Conservation (phyloP, 2,329 filamentous ascomycete genomes). For the Arachnomyces sp. region DNA sequence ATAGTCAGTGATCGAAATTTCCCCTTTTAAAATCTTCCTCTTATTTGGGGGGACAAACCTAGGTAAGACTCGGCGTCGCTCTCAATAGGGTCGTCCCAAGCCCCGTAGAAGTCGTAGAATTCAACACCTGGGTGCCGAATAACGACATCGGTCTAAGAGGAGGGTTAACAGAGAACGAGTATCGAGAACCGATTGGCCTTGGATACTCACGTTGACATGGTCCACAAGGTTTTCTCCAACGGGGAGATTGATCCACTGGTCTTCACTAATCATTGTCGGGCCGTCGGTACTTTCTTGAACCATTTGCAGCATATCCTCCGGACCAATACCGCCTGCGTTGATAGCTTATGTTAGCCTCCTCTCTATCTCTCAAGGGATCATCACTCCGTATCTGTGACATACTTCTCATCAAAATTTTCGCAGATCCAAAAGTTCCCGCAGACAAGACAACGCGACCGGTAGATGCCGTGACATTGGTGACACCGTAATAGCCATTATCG, state of each 20-base stretch:
- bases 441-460: slow-evolving; percentile 59
- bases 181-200: background rate
- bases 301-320: slow-evolving; percentile 40
- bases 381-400: background rate
- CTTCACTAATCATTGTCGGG: slow-evolving; percentile 34
- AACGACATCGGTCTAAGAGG: slow-evolving; percentile 48
- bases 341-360: background rate
- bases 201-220: slow-evolving; percentile 31
- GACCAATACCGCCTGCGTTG: slow-evolving; percentile 64
- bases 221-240: slow-evolving; percentile 46
- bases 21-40: slow-evolving; percentile 7
- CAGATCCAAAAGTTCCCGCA: slow-evolving; percentile 61
- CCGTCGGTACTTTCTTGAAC: slow-evolving; percentile 41
- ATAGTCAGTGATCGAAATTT: slow-evolving; percentile 11
- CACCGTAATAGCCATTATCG: slow-evolving; percentile 50
- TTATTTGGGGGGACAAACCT: background rate
- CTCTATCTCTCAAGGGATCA: background rate
- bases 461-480: slow-evolving; percentile 52
- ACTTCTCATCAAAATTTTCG: slow-evolving; percentile 49
- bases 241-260: slow-evolving; percentile 45
- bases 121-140: slow-evolving; percentile 45
- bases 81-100: slow-evolving; percentile 42
- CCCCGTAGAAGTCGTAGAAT: slow-evolving; percentile 60
- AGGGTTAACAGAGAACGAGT: background rate
- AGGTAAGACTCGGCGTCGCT: slow-evolving; percentile 36